A percentile compares a stretch with the other conserved stretches of the same genome.
These are phyloP conservation scores for Chamaenerion angustifolium DNA, from an alignment of 345 rosid species.

Conservation along the genomic window DNA sequence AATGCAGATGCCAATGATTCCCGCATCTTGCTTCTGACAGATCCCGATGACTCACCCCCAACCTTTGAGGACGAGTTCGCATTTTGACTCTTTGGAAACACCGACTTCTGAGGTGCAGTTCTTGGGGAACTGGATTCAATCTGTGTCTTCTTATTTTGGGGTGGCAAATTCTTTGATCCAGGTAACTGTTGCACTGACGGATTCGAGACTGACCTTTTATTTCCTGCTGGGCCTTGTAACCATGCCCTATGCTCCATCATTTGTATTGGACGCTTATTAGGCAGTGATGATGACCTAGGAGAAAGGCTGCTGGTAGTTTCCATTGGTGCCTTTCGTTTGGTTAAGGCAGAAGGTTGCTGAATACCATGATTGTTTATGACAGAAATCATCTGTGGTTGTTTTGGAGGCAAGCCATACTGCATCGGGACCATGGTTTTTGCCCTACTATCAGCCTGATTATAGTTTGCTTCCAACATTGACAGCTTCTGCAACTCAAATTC, in stretches of 20 bases:
- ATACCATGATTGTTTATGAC: conserved; percentile 17
- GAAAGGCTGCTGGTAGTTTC: conserved; percentile 22
- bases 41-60: conserved; percentile 32
- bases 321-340: conserved; percentile 47
- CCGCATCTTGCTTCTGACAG: conserved; percentile 73
- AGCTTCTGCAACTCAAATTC: conserved; percentile 12
- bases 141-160: conserved; percentile 28
- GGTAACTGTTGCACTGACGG: conserved; percentile 23
- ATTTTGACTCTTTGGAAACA: conserved; percentile 27
- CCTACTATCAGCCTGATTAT: conserved; percentile 9
- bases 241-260: conserved; percentile 62
- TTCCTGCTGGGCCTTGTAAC: conserved; percentile 31
- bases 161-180: conserved; percentile 26
- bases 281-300: conserved; percentile 16
- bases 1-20: conserved; percentile 71
- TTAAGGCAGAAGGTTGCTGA: conserved; percentile 21
- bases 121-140: conserved; percentile 27
- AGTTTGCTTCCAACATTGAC: conserved; percentile 4
- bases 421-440: conserved; percentile 12
- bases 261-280: conserved; percentile 44
- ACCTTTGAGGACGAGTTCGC: conserved; percentile 24
- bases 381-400: conserved; percentile 18
- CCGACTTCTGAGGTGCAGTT: conserved; percentile 21
- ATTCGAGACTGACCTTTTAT: conserved; percentile 17
- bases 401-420: conserved; percentile 19